These are phyloP conservation scores for Skeletonema grethae DNA, from an alignment of 108 stramenopile genomes.

Conservation along the genomic window DNA sequence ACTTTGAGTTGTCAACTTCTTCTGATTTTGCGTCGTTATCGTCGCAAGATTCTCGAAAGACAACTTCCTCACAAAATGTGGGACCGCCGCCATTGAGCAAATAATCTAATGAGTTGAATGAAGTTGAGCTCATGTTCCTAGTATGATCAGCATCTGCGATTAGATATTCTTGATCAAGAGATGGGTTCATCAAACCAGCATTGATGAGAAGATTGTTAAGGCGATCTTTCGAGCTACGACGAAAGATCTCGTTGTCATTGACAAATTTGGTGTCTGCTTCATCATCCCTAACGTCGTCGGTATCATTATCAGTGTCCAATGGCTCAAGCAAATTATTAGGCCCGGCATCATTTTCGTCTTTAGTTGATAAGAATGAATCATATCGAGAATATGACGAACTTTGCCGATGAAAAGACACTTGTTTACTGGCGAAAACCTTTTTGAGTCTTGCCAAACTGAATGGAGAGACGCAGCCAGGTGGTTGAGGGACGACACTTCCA, in stretches of 20 bases:
- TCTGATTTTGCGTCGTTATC: neutral
- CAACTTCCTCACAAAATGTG: slow-evolving; percentile 25
- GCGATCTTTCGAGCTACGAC: slow-evolving; percentile 19
- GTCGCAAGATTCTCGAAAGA: slow-evolving; percentile 35
- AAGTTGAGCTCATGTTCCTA: slow-evolving; percentile 11
- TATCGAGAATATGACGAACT: slow-evolving; percentile 35
- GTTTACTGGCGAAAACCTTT: slow-evolving; percentile 40
- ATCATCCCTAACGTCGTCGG: slow-evolving; percentile 10
- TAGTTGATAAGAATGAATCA: slow-evolving; percentile 38
- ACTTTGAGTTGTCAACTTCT: neutral
- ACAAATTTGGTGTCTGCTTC: neutral
- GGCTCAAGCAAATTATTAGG: neutral
- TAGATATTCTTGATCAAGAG: neutral
- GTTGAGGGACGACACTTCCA: neutral
- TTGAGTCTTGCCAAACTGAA: slow-evolving; percentile 29
- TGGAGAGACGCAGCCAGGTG: slow-evolving; percentile 29
- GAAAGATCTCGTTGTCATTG: slow-evolving; percentile 35
- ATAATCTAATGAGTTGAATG: slow-evolving; percentile 28
- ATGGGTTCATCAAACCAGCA: slow-evolving; percentile 27
- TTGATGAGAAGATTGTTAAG: slow-evolving; percentile 37
- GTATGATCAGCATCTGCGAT: slow-evolving; percentile 21
- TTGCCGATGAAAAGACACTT: slow-evolving; percentile 32
- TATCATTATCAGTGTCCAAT: slow-evolving; percentile 1
- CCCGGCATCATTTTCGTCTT: neutral
- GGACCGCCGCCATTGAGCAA: slow-evolving; percentile 46